A percentile compares a stretch with the other conserved stretches of the same genome.
Evolutionary conservation across 108 stramenopile species (phyloP).

Genomic region (Chaetoceros muelleri): DNA sequence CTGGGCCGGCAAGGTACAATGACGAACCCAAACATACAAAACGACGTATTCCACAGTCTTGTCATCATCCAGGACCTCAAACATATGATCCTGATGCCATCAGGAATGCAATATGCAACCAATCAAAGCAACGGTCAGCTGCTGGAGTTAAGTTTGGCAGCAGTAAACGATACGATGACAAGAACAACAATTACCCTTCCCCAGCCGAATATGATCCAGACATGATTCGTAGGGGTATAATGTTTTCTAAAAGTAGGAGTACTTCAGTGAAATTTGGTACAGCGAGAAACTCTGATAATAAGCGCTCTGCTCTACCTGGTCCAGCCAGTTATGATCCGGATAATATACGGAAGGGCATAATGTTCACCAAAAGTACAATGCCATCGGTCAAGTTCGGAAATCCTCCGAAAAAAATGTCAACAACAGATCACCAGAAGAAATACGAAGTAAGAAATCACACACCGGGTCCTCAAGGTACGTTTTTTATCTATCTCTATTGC

Average conservation of each 20-base stretch:
- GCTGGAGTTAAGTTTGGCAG: slow-evolving; percentile 24
- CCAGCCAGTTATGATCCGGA: too few species aligned
- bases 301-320: slow-evolving; percentile 11
- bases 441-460: too few species aligned
- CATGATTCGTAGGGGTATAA: slow-evolving; percentile 13
- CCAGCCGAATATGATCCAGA: neutral
- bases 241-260: slow-evolving; percentile 22
- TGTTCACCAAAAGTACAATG: too few species aligned
- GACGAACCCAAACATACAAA: slow-evolving; percentile 13
- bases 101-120: slow-evolving; percentile 13
- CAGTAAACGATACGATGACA: slow-evolving; percentile 6
- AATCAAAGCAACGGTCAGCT: slow-evolving; percentile 18
- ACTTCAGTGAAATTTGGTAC: slow-evolving; percentile 28
- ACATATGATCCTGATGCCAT: slow-evolving; percentile 27
- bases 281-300: slow-evolving; percentile 3
- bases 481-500: too few species aligned
- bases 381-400: too few species aligned
- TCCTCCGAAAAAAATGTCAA: too few species aligned
- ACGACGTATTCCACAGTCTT: slow-evolving; percentile 5
- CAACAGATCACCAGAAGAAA: too few species aligned
- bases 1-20: slow-evolving; percentile 24
- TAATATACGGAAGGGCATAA: too few species aligned
- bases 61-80: slow-evolving; percentile 18
- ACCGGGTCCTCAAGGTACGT: too few species aligned
- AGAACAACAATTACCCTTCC: neutral